Percentiles rank a stretch among this genome's conserved stretches.
These are phyloP conservation scores for Lojkania enalia DNA, from an alignment of 2,329 filamentous ascomycete genomes.

Conservation along the genomic window DNA sequence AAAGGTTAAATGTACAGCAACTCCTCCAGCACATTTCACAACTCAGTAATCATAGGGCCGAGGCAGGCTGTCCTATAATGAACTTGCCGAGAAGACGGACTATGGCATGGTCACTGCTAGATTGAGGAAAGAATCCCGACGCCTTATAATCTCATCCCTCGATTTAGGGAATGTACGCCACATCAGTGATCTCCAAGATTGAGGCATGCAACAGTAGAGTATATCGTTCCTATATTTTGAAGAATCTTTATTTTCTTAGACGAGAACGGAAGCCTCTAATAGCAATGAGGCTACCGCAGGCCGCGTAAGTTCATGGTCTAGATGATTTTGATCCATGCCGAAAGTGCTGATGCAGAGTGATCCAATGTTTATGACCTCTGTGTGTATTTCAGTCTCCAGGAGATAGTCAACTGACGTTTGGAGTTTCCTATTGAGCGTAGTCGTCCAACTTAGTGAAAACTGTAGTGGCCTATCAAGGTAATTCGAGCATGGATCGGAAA, in stretches of 20 bases:
- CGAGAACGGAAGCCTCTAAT: slow-evolving; percentile 24
- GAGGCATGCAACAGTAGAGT: slow-evolving; percentile 13
- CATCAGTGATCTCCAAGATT: slow-evolving; percentile 23
- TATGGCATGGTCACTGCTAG: slow-evolving; percentile 22
- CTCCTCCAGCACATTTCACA: no score
- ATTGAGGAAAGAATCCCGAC: slow-evolving; percentile 13
- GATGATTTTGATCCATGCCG: slow-evolving; percentile 44
- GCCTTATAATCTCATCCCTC: slow-evolving; percentile 2
- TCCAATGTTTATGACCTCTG: slow-evolving; percentile 45
- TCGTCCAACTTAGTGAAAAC: slow-evolving; percentile 48
- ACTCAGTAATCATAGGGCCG: slow-evolving; percentile 39
- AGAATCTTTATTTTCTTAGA: slow-evolving; percentile 21
- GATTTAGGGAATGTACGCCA: slow-evolving; percentile 20
- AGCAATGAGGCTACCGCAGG: slow-evolving; percentile 17
- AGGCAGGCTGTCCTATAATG: slow-evolving; percentile 18
- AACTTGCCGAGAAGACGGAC: slow-evolving; percentile 21
- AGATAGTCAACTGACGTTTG: slow-evolving; percentile 24
- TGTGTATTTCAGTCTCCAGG: slow-evolving; percentile 36
- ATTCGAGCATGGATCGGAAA: slow-evolving; percentile 31
- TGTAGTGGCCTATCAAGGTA: slow-evolving; percentile 40
- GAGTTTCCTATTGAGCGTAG: slow-evolving; percentile 34
- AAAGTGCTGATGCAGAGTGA: slow-evolving; percentile 52
- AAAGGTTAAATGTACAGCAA: slow-evolving; percentile 52
- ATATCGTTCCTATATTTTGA: slow-evolving; percentile 1
- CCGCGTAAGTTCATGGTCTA: slow-evolving; percentile 33